Evolutionary conservation across 306 rosid genomes (phyloP).

Genomic region (Trifolium fragiferum): DNA sequence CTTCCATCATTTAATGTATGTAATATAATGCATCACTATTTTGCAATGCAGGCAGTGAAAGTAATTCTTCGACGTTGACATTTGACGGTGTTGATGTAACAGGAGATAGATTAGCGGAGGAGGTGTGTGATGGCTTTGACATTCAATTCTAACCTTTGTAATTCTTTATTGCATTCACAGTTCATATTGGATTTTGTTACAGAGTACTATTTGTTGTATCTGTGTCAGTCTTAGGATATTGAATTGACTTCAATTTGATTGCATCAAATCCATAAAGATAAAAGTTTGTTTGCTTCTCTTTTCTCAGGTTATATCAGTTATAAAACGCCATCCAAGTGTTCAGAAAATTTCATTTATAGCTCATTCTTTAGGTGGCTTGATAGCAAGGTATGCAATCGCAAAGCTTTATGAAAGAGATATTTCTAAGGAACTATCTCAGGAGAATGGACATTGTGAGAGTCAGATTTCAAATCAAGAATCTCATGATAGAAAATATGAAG

Average conservation of each 20-base stretch:
- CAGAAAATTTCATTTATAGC: conserved; percentile 77
- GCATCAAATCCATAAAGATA: conserved; percentile 34
- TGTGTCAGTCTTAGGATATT: conserved; percentile 2
- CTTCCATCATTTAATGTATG: conserved; percentile 44
- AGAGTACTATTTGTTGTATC: neutral
- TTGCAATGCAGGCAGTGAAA: conserved; percentile 78
- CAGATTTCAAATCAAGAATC: conserved; percentile 48
- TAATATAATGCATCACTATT: conserved; percentile 43
- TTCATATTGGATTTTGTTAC: conserved; percentile 14
- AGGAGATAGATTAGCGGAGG: conserved; percentile 85
- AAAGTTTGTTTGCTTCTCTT: conserved; percentile 4
- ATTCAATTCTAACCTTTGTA: conserved; percentile 22
- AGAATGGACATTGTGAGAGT: conserved; percentile 51
- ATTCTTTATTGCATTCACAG: neutral
- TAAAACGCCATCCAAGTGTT: conserved; percentile 62
- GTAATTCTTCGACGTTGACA: conserved; percentile 70
- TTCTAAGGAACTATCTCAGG: conserved; percentile 41
- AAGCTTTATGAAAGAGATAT: conserved; percentile 65
- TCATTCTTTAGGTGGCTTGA: conserved; percentile 84
- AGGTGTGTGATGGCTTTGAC: conserved; percentile 52
- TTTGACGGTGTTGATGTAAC: conserved; percentile 87
- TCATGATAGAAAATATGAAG: conserved; percentile 42
- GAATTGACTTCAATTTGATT: conserved; percentile 25
- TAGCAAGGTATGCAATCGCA: conserved; percentile 83
- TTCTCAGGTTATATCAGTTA: conserved; percentile 67